Conservation (phyloP, 108 stramenopile species). For the Cyclotella kingstonii region DNA sequence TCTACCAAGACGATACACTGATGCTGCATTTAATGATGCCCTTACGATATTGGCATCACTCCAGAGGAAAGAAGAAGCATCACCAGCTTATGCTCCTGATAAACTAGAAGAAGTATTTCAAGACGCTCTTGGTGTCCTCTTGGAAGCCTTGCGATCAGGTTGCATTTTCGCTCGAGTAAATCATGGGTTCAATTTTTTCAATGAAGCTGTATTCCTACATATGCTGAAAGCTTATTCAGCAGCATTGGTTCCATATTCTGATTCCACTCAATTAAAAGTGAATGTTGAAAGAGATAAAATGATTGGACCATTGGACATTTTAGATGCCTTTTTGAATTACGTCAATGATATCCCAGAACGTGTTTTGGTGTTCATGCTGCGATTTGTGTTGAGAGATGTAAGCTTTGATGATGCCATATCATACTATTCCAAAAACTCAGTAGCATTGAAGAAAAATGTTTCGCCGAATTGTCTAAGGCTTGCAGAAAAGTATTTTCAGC, state of each 20-base stretch:
- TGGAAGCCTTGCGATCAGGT: slow-evolving; percentile 19
- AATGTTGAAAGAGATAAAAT: background rate
- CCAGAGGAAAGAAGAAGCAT: slow-evolving; percentile 1
- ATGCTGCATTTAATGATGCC: slow-evolving; percentile 33
- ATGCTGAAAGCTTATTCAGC: slow-evolving; percentile 17
- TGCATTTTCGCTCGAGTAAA: slow-evolving; percentile 26
- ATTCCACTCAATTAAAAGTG: background rate
- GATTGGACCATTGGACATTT: slow-evolving; percentile 27
- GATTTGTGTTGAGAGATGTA: slow-evolving; percentile 33
- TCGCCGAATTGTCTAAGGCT: slow-evolving; percentile 1
- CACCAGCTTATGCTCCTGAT: background rate
- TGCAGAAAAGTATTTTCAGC: slow-evolving; percentile 3
- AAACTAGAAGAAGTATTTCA: background rate
- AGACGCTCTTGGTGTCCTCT: slow-evolving; percentile 21
- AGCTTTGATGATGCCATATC: slow-evolving; percentile 23
- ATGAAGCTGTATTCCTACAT: slow-evolving; percentile 20
- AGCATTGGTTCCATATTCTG: background rate
- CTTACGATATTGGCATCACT: slow-evolving; percentile 25
- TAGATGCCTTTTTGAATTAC: slow-evolving; percentile 29
- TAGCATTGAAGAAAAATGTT: background rate
- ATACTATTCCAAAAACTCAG: slow-evolving; percentile 26
- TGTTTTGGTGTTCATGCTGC: slow-evolving; percentile 39
- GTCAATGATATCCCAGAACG: slow-evolving; percentile 40
- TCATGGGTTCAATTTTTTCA: slow-evolving; percentile 20
- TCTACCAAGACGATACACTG: slow-evolving; percentile 27